Conservation (phyloP, 1,284 basidiomycete species). For the Fistulina hepatica region DNA sequence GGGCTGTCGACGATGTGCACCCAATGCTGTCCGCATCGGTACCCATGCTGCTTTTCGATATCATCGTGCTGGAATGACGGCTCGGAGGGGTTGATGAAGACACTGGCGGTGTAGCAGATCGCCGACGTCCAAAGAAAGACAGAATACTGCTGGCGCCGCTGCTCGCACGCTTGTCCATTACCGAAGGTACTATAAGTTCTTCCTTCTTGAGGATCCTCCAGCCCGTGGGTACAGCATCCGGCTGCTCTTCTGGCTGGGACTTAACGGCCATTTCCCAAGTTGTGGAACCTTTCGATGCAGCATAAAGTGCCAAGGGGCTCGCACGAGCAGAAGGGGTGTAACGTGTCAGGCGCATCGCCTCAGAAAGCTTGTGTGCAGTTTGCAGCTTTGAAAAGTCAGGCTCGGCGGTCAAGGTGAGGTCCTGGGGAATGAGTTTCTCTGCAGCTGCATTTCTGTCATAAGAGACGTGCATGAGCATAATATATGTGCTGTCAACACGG, state of each 20-base stretch:
- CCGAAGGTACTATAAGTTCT: conserved; percentile 3
- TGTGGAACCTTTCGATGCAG: conserved; percentile 55
- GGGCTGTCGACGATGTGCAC: conserved; percentile 4
- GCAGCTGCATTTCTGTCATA: conserved; percentile 22
- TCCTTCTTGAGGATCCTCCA: conserved; percentile 44
- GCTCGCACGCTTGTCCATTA: conserved; percentile 8
- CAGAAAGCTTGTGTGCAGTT: conserved; percentile 43
- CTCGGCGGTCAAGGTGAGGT: conserved; percentile 31
- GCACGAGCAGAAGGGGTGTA: conserved; percentile 38
- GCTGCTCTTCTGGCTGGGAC: conserved; percentile 34
- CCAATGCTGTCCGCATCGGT: too few relatives aligned
- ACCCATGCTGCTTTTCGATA: background rate
- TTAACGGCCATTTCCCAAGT: conserved; percentile 64
- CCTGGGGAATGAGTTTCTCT: conserved; percentile 32
- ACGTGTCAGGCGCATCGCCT: conserved; percentile 50
- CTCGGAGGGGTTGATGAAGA: conserved; percentile 9
- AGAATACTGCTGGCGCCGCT: conserved; percentile 58
- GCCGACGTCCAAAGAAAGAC: too few relatives aligned
- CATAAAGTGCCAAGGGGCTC: conserved; percentile 55
- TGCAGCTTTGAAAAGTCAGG: conserved; percentile 43
- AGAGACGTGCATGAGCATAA: too few relatives aligned
- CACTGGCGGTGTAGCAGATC: conserved; percentile 20
- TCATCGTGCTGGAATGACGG: too few relatives aligned
- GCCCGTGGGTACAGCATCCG: conserved; percentile 49
- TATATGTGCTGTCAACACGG: too few relatives aligned